Percentiles rank a stretch among this genome's conserved stretches.
phyloP scores from a whole-genome alignment of 306 rosid genomes.

The Fagus sylvatica region DNA sequence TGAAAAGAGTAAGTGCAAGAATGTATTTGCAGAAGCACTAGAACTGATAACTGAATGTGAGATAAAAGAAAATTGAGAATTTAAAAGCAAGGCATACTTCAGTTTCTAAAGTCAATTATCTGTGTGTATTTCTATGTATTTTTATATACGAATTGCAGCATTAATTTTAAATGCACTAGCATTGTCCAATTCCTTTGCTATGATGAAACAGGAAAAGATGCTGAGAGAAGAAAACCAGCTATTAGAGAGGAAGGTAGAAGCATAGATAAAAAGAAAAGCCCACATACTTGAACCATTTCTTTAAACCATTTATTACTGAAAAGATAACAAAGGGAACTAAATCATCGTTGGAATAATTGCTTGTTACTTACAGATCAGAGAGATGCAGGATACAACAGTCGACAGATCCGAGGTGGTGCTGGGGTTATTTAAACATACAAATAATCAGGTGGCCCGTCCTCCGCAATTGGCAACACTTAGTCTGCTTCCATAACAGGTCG shows the following conservation, averaged over 20 bases:
- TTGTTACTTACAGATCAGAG: conserved; percentile 25
- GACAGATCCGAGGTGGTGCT: neutral
- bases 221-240: conserved; percentile 18
- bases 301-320: neutral
- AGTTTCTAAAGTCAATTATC: neutral
- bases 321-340: neutral
- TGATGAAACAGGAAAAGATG: conserved; percentile 6
- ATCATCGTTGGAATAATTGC: neutral
- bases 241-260: conserved; percentile 20
- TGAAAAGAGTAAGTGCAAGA: neutral
- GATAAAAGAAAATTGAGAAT: neutral
- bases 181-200: neutral
- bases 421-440: neutral
- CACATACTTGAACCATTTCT: neutral
- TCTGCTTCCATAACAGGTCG: neutral
- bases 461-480: neutral
- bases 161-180: neutral
- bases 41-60: neutral
- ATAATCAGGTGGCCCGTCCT: neutral
- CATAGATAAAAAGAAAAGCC: neutral
- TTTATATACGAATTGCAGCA: neutral
- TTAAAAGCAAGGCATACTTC: neutral
- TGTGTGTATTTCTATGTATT: neutral
- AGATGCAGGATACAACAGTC: neutral
- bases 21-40: neutral